phyloP scores from a whole-genome alignment of 2,329 filamentous ascomycete genomes.

The Cephalotrichum gorgonifer region DNA sequence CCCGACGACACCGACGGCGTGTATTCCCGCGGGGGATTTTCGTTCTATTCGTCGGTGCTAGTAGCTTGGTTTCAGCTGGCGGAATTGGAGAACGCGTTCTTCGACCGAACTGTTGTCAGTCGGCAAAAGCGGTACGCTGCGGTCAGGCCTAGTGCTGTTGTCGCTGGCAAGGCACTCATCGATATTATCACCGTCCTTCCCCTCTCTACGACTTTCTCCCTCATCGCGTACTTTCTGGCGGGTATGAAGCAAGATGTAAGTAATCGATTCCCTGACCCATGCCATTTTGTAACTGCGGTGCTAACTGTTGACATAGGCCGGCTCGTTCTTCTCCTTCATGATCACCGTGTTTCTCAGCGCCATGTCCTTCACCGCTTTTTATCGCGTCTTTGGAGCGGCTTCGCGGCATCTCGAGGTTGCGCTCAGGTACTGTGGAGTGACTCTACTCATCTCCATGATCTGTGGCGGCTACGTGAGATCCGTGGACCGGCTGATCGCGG shows the following conservation, averaged over 20 bases:
- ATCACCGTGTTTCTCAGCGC: constrained; percentile 14
- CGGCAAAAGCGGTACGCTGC: constrained; percentile 6
- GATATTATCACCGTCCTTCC: constrained; percentile 1
- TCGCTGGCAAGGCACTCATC: constrained; percentile 4
- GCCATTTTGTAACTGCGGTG: neutral
- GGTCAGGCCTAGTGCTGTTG: constrained; percentile 5
- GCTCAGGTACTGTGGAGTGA: constrained; percentile 1
- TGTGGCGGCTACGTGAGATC: constrained; percentile 7
- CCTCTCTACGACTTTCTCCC: neutral
- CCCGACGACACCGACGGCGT: constrained; percentile 19
- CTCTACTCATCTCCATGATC: constrained; percentile 1
- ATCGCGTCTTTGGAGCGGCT: constrained; percentile 20
- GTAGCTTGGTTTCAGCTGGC: constrained; percentile 16
- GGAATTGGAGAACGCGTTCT: constrained; percentile 10
- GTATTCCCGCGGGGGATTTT: constrained; percentile 19
- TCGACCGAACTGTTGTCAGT: constrained; percentile 5
- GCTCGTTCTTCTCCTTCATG: constrained; percentile 3
- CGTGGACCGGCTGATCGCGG: constrained; percentile 8
- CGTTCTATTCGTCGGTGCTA: constrained; percentile 38
- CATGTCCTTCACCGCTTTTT: constrained; percentile 17
- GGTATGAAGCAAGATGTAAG: constrained; percentile 5
- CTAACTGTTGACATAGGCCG: neutral
- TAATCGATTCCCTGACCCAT: neutral
- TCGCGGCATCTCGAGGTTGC: constrained; percentile 15
- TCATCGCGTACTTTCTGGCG: constrained; percentile 4